Conservation (phyloP, 805 yeast species). For the Barnettozyma siamensis region DNA sequence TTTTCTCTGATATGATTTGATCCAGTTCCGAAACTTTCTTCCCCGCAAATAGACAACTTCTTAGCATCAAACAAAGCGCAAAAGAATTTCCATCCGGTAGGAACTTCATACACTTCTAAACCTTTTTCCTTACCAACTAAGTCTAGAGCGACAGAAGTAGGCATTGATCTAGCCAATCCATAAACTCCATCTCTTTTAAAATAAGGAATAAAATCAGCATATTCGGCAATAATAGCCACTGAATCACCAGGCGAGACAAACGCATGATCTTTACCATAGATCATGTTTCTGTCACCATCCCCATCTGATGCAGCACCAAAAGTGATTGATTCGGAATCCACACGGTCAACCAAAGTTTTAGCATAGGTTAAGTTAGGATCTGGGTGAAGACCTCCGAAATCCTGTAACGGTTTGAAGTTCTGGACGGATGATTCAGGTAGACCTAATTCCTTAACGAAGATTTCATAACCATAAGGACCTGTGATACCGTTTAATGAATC, state of each 20-base stretch:
- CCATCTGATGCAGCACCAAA: constrained; percentile 99
- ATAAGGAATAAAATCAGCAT: constrained; percentile 89
- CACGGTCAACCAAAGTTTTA: constrained; percentile 73
- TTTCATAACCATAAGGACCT: constrained; percentile 88
- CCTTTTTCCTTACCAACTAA: constrained; percentile 78
- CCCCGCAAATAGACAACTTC: constrained; percentile 94
- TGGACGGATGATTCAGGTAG: constrained; percentile 67
- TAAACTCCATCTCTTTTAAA: constrained; percentile 78
- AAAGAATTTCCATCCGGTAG: constrained; percentile 99
- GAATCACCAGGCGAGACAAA: constrained; percentile 98
- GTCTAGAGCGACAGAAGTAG: constrained; percentile 92
- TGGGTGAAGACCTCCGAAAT: constrained; percentile 96
- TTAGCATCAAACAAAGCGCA: constrained; percentile 92
- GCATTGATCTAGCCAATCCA: constrained; percentile 97
- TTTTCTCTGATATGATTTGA: constrained; percentile 96
- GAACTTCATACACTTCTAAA: constrained; percentile 82
- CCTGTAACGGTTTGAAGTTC: constrained; percentile 74
- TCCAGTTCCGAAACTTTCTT: constrained; percentile 97
- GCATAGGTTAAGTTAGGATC: constrained; percentile 98
- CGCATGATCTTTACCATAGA: constrained; percentile 80
- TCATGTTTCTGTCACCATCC: constrained; percentile 98
- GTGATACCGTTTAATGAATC: constrained; percentile 95
- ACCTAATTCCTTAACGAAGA: constrained; percentile 82
- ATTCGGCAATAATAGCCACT: constrained; percentile 94
- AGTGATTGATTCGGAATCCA: constrained; percentile 74